phyloP scores from a whole-genome alignment of 306 rosid genomes.

The Quercus variabilis region DNA sequence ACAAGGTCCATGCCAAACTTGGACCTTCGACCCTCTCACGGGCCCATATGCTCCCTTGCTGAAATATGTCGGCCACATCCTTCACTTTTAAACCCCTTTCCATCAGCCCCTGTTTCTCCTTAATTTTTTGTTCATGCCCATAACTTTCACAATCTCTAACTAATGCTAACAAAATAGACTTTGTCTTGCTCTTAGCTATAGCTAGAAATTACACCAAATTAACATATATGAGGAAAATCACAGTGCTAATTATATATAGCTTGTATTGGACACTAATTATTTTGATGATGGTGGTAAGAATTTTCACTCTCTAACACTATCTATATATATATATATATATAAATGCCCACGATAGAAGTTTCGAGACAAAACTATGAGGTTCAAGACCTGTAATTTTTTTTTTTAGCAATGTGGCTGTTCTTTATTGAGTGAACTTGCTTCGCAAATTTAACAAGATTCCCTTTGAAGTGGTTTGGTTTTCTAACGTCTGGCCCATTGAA shows the following conservation, averaged over 20 bases:
- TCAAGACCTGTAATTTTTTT: not conserved
- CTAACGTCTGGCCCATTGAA: constrained; percentile 16
- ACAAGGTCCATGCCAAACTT: constrained; percentile 35
- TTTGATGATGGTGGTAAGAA: constrained; percentile 1
- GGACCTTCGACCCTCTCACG: constrained; percentile 27
- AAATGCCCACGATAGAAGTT: not conserved
- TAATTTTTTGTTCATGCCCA: constrained; percentile 7
- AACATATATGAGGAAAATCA: constrained; percentile 23
- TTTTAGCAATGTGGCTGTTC: not conserved
- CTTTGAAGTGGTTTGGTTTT: constrained; percentile 9
- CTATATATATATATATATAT: not conserved
- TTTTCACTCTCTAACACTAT: not conserved
- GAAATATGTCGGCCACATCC: constrained; percentile 52
- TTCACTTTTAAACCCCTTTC: constrained; percentile 17
- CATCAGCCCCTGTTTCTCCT: constrained; percentile 12
- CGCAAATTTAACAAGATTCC: constrained; percentile 4
- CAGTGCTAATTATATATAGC: not conserved
- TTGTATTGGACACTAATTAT: not conserved
- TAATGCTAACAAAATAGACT: not conserved
- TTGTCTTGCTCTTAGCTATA: constrained; percentile 5
- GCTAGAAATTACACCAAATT: constrained; percentile 31
- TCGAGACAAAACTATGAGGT: not conserved
- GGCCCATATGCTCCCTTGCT: constrained; percentile 58
- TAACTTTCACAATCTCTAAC: constrained; percentile 1
- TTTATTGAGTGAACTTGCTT: not conserved